Evolutionary conservation across 2,329 filamentous ascomycete species (phyloP).

Genomic region (Parafenestella ontariensis): DNA sequence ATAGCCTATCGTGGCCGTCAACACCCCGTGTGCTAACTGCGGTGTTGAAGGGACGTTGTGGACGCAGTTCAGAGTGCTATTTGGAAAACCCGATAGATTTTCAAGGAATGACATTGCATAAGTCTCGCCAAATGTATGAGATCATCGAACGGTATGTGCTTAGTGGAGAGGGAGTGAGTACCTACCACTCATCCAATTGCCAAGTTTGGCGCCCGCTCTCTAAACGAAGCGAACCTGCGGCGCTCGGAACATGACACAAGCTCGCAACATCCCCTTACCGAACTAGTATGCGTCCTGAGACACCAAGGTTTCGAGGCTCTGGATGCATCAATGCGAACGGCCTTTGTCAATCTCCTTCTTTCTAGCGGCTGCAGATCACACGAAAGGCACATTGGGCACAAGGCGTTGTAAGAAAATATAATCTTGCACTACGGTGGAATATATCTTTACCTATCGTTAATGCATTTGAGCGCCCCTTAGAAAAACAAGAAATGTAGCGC

Average conservation of each 20-base stretch:
- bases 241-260: constrained; percentile 19
- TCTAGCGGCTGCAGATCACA: not conserved
- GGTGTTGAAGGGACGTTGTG: not conserved
- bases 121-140: not conserved
- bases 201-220: not conserved
- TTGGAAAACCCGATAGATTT: not conserved
- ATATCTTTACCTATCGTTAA: constrained; percentile 45
- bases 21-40: not conserved
- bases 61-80: not conserved
- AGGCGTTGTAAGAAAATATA: not conserved
- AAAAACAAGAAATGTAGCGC: constrained; percentile 29
- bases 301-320: constrained; percentile 13
- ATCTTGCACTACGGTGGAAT: constrained; percentile 6
- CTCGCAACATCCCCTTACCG: constrained; percentile 12
- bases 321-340: constrained; percentile 7
- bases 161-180: no score
- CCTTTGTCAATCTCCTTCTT: not conserved
- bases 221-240: not conserved
- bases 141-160: not conserved
- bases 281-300: constrained; percentile 22
- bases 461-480: constrained; percentile 20
- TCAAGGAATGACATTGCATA: not conserved
- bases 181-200: not conserved
- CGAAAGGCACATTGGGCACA: not conserved
- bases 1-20: not conserved